A percentile compares a stretch with the other conserved stretches of the same genome.
phyloP scores from a whole-genome alignment of 2,329 filamentous ascomycete species.

The Penicillium sp. region DNA sequence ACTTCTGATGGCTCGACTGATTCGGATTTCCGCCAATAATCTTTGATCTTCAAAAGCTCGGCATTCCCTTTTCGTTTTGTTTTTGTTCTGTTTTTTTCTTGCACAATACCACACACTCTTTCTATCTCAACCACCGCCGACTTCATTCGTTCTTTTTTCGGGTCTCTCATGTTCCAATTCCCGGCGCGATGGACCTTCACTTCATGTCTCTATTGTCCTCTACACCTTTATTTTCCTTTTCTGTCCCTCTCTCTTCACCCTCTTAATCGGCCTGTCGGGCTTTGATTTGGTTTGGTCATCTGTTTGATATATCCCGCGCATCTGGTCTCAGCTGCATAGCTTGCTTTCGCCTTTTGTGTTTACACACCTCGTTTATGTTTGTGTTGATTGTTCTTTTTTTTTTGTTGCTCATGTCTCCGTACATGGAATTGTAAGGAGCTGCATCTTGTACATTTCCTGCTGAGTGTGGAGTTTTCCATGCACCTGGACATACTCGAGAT shows the following conservation, averaged over 20 bases:
- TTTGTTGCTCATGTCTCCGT: not conserved
- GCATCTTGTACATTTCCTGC: conserved; percentile 20
- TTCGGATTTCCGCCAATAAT: conserved; percentile 4
- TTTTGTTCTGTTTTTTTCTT: not conserved
- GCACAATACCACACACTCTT: conserved; percentile 10
- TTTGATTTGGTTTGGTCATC: conserved; percentile 10
- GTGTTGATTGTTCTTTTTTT: not conserved
- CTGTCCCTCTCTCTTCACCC: not conserved
- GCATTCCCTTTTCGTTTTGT: conserved; percentile 3
- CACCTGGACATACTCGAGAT: conserved; percentile 13
- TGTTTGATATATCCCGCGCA: conserved; percentile 25
- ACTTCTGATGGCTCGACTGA: conserved; percentile 62
- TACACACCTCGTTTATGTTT: not conserved
- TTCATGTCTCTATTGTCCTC: conserved; percentile 27
- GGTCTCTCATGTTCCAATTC: conserved; percentile 17
- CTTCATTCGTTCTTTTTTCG: conserved; percentile 19
- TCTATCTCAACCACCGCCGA: conserved; percentile 17
- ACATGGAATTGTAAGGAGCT: conserved; percentile 5
- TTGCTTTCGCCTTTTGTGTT: conserved; percentile 9
- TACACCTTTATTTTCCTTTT: conserved; percentile 12
- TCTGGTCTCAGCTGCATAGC: conserved; percentile 19
- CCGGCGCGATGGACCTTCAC: conserved; percentile 26
- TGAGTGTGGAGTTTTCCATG: conserved; percentile 10
- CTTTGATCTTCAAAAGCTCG: conserved; percentile 15
- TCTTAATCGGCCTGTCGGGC: conserved; percentile 10